Percentiles rank a stretch among this genome's conserved stretches.
Conservation (phyloP, 768 basidiomycete genomes). For the Kwoniella sp. region DNA sequence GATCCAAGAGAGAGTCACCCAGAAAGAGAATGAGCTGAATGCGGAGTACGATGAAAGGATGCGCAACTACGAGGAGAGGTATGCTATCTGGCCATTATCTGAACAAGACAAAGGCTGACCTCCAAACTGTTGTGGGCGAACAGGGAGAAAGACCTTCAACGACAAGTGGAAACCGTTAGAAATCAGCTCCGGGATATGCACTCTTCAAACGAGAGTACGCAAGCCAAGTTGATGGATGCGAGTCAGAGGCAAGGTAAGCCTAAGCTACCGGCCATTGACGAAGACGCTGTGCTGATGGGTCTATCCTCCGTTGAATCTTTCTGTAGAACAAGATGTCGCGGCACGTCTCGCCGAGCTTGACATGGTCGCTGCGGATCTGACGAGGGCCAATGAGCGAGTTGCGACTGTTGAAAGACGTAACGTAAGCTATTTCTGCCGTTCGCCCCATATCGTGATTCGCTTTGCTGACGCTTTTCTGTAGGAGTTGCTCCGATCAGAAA, state of each 20-base stretch:
- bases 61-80: slow-evolving; percentile 95
- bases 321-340: slow-evolving; percentile 82
- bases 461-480: slow-evolving; percentile 53
- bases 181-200: slow-evolving; percentile 88
- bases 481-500: slow-evolving; percentile 95
- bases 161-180: slow-evolving; percentile 85
- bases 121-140: not conserved
- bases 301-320: not conserved
- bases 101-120: no score
- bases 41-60: slow-evolving; percentile 96
- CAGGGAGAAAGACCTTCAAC: slow-evolving; percentile 89
- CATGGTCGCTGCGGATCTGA: slow-evolving; percentile 90
- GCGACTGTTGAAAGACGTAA: slow-evolving; percentile 91
- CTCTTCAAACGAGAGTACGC: slow-evolving; percentile 85
- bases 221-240: slow-evolving; percentile 88
- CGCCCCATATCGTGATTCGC: not conserved
- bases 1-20: slow-evolving; percentile 81
- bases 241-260: slow-evolving; percentile 80
- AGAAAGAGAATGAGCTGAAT: slow-evolving; percentile 95
- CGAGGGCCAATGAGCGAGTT: slow-evolving; percentile 90
- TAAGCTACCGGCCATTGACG: not conserved
- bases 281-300: not conserved
- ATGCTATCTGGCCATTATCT: no score
- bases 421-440: slow-evolving; percentile 64
- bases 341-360: slow-evolving; percentile 90